Evolutionary conservation across 108 stramenopile genomes (phyloP).

Genomic region (Parmales sp.): DNA sequence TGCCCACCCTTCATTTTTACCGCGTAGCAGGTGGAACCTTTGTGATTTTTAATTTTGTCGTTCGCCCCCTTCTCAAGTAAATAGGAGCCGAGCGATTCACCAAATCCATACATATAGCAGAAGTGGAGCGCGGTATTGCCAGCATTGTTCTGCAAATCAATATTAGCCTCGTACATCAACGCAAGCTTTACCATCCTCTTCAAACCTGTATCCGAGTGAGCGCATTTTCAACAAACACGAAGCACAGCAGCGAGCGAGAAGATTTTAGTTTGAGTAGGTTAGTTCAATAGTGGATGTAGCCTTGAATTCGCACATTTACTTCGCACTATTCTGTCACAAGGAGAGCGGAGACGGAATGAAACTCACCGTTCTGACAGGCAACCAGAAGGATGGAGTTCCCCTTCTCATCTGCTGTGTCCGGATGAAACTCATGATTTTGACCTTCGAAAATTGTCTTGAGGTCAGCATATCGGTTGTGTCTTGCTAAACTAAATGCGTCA

Average conservation of each 20-base stretch:
- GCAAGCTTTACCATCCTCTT: conserved; percentile 50
- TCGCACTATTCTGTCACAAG: no score
- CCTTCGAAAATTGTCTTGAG: conserved; percentile 25
- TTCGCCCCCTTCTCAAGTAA: conserved; percentile 44
- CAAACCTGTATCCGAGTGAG: no score
- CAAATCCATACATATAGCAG: conserved; percentile 33
- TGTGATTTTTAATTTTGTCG: conserved; percentile 29
- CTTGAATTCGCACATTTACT: no score
- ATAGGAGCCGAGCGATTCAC: conserved; percentile 28
- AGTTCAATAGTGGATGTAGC: no score
- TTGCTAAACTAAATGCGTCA: conserved; percentile 38
- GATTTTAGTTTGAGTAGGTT: no score
- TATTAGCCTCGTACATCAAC: conserved; percentile 40
- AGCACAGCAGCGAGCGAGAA: no score
- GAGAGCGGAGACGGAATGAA: no score
- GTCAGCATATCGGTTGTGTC: conserved; percentile 36
- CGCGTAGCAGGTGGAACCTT: conserved; percentile 42
- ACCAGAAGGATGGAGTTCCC: conserved; percentile 50
- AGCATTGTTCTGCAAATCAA: conserved; percentile 28
- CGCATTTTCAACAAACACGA: no score
- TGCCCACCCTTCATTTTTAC: conserved; percentile 9
- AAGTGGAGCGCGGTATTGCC: conserved; percentile 49
- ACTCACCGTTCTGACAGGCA: conserved; percentile 61
- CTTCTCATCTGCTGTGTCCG: conserved; percentile 38
- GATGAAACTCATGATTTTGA: conserved; percentile 22